Conservation (phyloP, 2,329 filamentous ascomycete genomes). For the Tympanopsis confertula region DNA sequence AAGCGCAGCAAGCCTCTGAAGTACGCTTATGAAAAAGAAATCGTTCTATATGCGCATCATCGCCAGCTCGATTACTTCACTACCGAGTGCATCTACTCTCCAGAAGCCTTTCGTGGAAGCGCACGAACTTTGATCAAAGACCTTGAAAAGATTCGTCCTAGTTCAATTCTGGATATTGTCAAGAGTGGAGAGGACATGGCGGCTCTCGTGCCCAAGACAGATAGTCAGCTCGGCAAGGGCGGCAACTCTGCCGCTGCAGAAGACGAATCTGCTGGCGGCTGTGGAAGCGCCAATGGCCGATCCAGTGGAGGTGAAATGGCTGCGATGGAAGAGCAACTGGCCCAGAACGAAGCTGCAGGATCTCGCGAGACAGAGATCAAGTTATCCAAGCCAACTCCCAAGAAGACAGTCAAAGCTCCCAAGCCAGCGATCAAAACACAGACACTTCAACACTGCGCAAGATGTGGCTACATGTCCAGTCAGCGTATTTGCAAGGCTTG, state of each 20-base stretch:
- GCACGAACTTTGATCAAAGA: constrained; percentile 90
- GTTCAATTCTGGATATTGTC: constrained; percentile 89
- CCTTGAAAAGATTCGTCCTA: constrained; percentile 81
- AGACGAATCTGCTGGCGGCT: neutral
- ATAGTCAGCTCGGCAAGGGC: constrained; percentile 30
- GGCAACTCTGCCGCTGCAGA: constrained; percentile 19
- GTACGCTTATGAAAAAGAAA: constrained; percentile 98
- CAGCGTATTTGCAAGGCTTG: constrained; percentile 92
- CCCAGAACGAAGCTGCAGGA: neutral
- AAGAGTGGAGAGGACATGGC: constrained; percentile 95
- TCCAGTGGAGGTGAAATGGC: constrained; percentile 1
- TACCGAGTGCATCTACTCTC: constrained; percentile 96
- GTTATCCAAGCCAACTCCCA: neutral
- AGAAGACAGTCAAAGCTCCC: neutral
- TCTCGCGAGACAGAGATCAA: neutral
- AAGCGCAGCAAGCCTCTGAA: constrained; percentile 94
- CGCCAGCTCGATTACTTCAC: constrained; percentile 96
- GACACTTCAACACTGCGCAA: constrained; percentile 70
- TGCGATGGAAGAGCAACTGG: neutral
- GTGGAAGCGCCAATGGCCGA: neutral
- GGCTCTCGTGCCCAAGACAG: constrained; percentile 55
- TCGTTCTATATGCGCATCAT: constrained; percentile 93
- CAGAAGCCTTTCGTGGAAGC: constrained; percentile 88
- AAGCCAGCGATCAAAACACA: constrained; percentile 35
- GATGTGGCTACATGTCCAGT: constrained; percentile 90